phyloP scores from a whole-genome alignment of 345 rosid species.

The Citrus maxima region DNA sequence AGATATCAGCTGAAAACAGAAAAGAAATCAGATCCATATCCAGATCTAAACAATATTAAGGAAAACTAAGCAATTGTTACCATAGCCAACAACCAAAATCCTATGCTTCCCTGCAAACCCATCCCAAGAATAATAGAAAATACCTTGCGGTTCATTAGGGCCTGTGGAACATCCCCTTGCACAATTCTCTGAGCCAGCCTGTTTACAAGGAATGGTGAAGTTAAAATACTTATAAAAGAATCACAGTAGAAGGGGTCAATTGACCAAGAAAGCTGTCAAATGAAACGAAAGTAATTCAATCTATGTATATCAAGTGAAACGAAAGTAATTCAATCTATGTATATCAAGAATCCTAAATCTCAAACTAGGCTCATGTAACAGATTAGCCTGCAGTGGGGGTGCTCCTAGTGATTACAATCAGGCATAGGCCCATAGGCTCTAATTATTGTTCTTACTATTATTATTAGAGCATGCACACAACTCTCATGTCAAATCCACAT shows the following conservation, averaged over 20 bases:
- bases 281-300: neutral
- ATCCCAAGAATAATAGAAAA: neutral
- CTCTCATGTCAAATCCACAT: neutral
- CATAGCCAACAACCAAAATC: neutral
- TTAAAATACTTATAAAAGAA: neutral
- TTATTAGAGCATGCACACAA: neutral
- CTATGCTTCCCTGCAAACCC: neutral
- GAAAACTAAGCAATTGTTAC: neutral
- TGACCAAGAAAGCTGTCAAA: neutral
- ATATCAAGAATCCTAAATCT: conserved; percentile 2
- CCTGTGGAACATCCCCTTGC: conserved; percentile 98
- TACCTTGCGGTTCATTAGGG: conserved; percentile 95
- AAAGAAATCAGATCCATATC: conserved; percentile 10
- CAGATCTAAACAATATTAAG: neutral
- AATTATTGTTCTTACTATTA: neutral
- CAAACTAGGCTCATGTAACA: neutral
- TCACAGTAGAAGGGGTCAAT: neutral
- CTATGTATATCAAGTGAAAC: neutral
- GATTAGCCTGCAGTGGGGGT: neutral
- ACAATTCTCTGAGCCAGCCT: conserved; percentile 99
- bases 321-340: neutral
- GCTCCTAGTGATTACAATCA: neutral
- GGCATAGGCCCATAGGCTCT: neutral
- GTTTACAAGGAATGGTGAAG: conserved; percentile 19
- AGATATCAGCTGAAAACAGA: conserved; percentile 68